Base-by-base conservation (phyloP, 73 alveolate species). In the Paramecium octaurelia region DNA sequence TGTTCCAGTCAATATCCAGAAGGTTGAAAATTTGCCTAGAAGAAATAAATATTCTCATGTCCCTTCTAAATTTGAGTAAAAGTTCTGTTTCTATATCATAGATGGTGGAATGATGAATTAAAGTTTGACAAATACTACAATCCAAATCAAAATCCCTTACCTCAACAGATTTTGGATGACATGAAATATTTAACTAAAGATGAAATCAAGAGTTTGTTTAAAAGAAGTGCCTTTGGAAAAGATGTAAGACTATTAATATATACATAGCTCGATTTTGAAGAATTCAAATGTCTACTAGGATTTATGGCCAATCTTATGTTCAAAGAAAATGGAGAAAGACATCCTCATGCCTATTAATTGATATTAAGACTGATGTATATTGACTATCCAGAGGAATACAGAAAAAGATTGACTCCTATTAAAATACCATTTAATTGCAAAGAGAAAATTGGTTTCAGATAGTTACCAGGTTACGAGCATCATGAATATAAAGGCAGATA, bases 81-180 rank as follows among this genome's bases (percentile, higher is more conserved):
- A n/a, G 0, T 42, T n/a, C 29, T n/a, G 18, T 38, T 34, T 12
- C 14, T 1, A 75, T 75, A 38, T 54, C 21, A 16, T 54, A 75
- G 88, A 38, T 80, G 91, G 91, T 80, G 91, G 91, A 80, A 80
- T 80, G 91, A 80, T 24, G 91, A 80, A 80, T 64, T 80, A 31
- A 80, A 80, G 11, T 80, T 80, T 46, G 91, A 80, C 4, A 80
- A 80, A 35, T 80, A 44, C 57, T 80, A 80, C 50, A 80, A 80
- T 31, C 76, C 91, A 14, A 80, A 80, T 14, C 16, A 10, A 27
- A 40, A 40, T 18, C 35, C 31, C 10, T 35, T 48, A 18, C 76
- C 91, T 12, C 43, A 23, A 44, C 12, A 8, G 3, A 80, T 44
- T 8, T 9, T 24, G 12, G 70, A 48, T 40, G 75, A 80, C 20